Evolutionary conservation across 2,329 filamentous ascomycete genomes (phyloP).

Genomic region (Colletotrichum sp.): DNA sequence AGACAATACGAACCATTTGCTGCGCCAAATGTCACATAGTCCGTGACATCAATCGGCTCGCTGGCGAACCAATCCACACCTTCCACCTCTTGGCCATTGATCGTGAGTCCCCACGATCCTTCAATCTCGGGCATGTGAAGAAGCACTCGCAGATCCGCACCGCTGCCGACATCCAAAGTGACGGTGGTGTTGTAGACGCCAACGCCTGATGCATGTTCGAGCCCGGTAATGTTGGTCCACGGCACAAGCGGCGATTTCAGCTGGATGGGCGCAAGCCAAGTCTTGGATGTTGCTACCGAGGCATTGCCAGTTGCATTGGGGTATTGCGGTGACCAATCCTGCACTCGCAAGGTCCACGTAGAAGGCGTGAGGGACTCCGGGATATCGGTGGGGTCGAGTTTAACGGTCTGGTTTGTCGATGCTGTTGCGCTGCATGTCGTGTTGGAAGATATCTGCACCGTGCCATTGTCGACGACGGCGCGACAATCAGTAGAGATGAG

Average conservation of each 20-base stretch:
- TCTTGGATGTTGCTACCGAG: background rate
- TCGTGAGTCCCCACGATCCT: background rate
- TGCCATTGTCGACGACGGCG: rapidly evolving
- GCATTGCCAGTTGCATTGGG: background rate
- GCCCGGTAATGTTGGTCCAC: background rate
- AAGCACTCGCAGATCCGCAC: background rate
- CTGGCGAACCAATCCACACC: background rate
- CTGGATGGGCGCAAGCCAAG: background rate
- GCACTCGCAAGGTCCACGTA: background rate
- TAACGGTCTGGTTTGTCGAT: background rate
- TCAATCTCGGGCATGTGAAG: background rate
- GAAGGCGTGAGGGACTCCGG: background rate
- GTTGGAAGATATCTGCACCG: background rate
- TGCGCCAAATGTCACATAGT: background rate
- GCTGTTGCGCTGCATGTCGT: background rate
- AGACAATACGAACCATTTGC: background rate
- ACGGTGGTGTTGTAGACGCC: background rate
- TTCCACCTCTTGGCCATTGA: background rate
- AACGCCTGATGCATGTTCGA: background rate
- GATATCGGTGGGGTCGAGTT: background rate
- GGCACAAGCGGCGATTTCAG: background rate
- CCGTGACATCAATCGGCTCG: background rate
- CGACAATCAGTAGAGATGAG: background rate
- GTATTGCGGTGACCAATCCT: background rate
- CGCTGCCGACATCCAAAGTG: background rate